These are phyloP conservation scores for Alloascoidea africana DNA, from an alignment of 805 yeast species.

Conservation along the genomic window DNA sequence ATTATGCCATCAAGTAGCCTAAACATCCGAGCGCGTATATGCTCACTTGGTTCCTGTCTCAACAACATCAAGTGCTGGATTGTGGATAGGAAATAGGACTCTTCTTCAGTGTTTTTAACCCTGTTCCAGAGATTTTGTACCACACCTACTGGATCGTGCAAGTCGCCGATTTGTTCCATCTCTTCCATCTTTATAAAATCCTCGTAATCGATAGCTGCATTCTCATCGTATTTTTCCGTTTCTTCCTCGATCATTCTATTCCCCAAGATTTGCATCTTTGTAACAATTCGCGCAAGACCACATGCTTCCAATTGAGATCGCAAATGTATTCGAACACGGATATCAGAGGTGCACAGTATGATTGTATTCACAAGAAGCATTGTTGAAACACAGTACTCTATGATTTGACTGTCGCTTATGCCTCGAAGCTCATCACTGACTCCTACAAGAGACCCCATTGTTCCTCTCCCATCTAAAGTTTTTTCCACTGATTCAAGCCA, in stretches of 20 bases:
- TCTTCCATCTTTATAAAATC: conserved; percentile 13
- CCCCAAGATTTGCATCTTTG: conserved; percentile 26
- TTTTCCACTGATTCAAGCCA: conserved; percentile 44
- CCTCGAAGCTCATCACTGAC: conserved; percentile 59
- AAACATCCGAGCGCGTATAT: conserved; percentile 23
- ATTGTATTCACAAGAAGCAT: conserved; percentile 46
- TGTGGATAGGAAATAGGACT: conserved; percentile 34
- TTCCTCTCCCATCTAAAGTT: conserved; percentile 61
- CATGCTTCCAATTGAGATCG: conserved; percentile 33
- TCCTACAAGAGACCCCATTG: conserved; percentile 68
- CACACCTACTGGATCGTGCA: conserved; percentile 46
- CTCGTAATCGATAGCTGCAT: conserved; percentile 30
- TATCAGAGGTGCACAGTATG: conserved; percentile 7
- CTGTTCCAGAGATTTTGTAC: conserved; percentile 34
- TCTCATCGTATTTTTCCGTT: conserved; percentile 32
- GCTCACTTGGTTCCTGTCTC: conserved; percentile 14
- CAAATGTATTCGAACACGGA: conserved; percentile 23
- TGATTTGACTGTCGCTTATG: conserved; percentile 32
- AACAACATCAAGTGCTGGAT: conserved; percentile 33
- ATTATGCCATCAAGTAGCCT: conserved; percentile 39
- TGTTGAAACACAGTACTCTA: conserved; percentile 45
- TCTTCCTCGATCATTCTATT: conserved; percentile 41
- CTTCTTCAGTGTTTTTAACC: conserved; percentile 33
- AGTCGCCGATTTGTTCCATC: background rate
- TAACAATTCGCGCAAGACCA: conserved; percentile 30